phyloP scores from a whole-genome alignment of 2,329 filamentous ascomycete species.

The Fusarium longipes region DNA sequence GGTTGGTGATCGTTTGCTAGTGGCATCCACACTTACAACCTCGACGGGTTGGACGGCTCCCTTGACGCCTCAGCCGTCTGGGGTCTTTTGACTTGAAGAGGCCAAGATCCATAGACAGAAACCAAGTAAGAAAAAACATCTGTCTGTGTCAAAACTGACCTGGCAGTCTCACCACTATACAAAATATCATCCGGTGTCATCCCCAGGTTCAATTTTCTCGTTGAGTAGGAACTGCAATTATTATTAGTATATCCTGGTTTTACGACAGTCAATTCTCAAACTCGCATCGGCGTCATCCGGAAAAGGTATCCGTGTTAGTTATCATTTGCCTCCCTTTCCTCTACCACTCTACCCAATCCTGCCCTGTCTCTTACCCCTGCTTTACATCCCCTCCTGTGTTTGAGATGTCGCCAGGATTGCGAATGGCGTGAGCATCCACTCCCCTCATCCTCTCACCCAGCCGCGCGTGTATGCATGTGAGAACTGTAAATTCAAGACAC shows the following conservation, averaged over 20 bases:
- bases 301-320: neutral
- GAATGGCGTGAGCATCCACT: conserved; percentile 22
- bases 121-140: neutral
- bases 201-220: neutral
- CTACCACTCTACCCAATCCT: neutral
- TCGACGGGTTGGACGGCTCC: conserved; percentile 1
- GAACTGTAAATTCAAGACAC: conserved; percentile 25
- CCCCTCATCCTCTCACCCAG: conserved; percentile 12
- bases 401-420: conserved; percentile 24
- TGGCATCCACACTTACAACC: conserved; percentile 9
- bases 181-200: neutral
- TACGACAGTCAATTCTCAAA: neutral
- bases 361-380: conserved; percentile 14
- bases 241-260: conserved; percentile 1
- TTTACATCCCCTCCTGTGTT: conserved; percentile 15
- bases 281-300: neutral
- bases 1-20: conserved; percentile 20
- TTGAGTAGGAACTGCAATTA: neutral
- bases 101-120: neutral
- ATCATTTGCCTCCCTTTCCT: neutral
- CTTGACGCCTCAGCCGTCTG: conserved; percentile 30
- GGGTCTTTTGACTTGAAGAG: neutral
- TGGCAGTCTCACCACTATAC: neutral
- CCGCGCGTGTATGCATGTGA: conserved; percentile 41
- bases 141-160: neutral